phyloP scores from a whole-genome alignment of 495 filamentous ascomycete species.

The Neurospora sp. region DNA sequence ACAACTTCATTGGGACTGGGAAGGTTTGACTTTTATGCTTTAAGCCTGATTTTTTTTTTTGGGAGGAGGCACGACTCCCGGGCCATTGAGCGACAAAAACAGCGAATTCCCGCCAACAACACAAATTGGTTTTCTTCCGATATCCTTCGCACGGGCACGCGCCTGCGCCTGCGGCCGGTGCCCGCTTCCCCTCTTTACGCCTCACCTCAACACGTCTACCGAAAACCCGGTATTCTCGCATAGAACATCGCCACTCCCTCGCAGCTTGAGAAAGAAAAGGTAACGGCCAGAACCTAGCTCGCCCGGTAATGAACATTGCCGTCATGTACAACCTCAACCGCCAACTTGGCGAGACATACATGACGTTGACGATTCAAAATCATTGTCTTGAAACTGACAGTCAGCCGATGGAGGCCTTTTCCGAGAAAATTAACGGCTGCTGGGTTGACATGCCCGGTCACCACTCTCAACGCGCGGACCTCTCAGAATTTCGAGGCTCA shows the following conservation, averaged over 20 bases:
- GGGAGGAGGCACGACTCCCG: background rate
- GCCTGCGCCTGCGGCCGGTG: background rate
- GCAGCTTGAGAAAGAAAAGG: background rate
- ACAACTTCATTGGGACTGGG: background rate
- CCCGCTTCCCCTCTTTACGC: background rate
- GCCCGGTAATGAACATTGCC: background rate
- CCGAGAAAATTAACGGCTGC: background rate
- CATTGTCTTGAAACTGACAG: background rate
- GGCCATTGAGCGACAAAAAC: background rate
- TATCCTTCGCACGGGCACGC: background rate
- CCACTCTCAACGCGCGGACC: background rate
- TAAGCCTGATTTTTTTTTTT: background rate
- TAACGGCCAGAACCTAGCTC: background rate
- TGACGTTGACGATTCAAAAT: background rate
- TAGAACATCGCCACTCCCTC: background rate
- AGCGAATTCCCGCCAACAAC: background rate
- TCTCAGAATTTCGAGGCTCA: background rate
- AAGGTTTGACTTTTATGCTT: background rate
- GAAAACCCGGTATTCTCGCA: background rate
- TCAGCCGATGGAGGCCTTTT: background rate
- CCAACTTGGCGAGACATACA: background rate
- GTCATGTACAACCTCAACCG: background rate
- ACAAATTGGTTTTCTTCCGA: background rate
- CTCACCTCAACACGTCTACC: background rate
- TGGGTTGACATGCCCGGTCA: background rate